Conservation (phyloP, 768 basidiomycete genomes). For the Xanthoconium purpureum region DNA sequence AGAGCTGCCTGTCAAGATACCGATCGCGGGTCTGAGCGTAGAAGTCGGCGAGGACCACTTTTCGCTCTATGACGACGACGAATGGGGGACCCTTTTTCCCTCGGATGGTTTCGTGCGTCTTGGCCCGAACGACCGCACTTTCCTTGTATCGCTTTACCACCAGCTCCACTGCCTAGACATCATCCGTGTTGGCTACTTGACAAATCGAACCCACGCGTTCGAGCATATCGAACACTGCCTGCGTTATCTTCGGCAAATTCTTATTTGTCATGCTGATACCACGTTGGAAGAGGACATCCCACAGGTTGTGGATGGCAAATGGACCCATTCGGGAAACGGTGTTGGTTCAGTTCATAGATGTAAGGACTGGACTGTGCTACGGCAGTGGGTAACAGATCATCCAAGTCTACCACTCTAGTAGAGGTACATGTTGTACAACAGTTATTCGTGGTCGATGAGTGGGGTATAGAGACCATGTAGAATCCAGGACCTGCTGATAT, state of each 20-base stretch:
- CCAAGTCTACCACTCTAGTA: constrained; percentile 25
- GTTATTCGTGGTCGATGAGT: neutral
- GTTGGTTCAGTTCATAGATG: constrained; percentile 33
- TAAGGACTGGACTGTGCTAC: constrained; percentile 34
- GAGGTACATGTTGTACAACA: neutral
- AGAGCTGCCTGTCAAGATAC: constrained; percentile 31
- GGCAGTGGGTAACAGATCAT: constrained; percentile 27
- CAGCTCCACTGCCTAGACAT: constrained; percentile 46
- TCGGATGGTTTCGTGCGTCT: constrained; percentile 35
- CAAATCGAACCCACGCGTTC: constrained; percentile 21
- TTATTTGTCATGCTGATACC: constrained; percentile 38
- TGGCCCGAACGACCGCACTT: constrained; percentile 33
- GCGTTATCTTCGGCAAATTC: constrained; percentile 37
- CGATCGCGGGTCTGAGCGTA: constrained; percentile 28
- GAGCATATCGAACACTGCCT: constrained; percentile 38
- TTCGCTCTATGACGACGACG: constrained; percentile 33
- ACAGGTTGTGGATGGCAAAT: constrained; percentile 20
- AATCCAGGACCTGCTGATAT: neutral
- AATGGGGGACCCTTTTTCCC: constrained; percentile 35
- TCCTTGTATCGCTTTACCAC: constrained; percentile 42
- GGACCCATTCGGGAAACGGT: constrained; percentile 29
- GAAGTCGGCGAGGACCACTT: constrained; percentile 26
- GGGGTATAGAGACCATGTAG: neutral
- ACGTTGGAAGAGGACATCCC: constrained; percentile 37
- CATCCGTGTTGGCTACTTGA: constrained; percentile 31